Conservation (phyloP, 192 early-diverging fungal genomes). For the Helicostylum pulchrum region DNA sequence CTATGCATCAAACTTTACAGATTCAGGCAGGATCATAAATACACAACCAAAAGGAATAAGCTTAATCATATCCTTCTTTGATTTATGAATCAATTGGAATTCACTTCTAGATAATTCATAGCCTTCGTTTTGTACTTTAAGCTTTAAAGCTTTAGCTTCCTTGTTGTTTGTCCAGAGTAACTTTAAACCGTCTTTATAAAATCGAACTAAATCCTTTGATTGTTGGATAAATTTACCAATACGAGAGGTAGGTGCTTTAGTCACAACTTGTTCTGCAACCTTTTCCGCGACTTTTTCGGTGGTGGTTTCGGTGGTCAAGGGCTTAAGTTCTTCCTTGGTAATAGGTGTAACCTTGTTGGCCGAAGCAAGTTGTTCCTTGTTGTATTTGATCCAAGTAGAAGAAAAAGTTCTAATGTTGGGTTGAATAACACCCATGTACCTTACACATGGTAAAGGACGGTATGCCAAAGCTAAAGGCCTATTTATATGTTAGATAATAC, state of each 20-base stretch:
- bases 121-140: constrained; percentile 33
- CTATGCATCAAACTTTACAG: constrained; percentile 15
- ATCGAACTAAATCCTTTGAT: constrained; percentile 47
- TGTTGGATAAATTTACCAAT: constrained; percentile 25
- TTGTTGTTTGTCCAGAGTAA: constrained; percentile 49
- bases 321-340: too few relatives aligned
- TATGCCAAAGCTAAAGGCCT: too few relatives aligned
- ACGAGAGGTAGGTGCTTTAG: neutral
- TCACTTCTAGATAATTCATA: constrained; percentile 39
- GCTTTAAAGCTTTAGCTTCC: constrained; percentile 37
- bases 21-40: constrained; percentile 45
- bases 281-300: too few relatives aligned
- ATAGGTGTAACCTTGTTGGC: too few relatives aligned
- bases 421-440: too few relatives aligned
- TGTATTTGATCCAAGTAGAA: too few relatives aligned
- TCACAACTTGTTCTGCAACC: too few relatives aligned
- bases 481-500: too few relatives aligned
- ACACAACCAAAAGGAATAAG: constrained; percentile 50
- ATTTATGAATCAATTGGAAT: constrained; percentile 46
- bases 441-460: too few relatives aligned
- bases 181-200: constrained; percentile 55
- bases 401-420: too few relatives aligned
- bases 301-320: too few relatives aligned
- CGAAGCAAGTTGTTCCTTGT: too few relatives aligned
- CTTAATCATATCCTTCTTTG: constrained; percentile 45